Evolutionary conservation across 352 stramenopile genomes (phyloP), one percentile per base, ranked within the genome.

Genomic region (Phytophthora lateralis): DNA sequence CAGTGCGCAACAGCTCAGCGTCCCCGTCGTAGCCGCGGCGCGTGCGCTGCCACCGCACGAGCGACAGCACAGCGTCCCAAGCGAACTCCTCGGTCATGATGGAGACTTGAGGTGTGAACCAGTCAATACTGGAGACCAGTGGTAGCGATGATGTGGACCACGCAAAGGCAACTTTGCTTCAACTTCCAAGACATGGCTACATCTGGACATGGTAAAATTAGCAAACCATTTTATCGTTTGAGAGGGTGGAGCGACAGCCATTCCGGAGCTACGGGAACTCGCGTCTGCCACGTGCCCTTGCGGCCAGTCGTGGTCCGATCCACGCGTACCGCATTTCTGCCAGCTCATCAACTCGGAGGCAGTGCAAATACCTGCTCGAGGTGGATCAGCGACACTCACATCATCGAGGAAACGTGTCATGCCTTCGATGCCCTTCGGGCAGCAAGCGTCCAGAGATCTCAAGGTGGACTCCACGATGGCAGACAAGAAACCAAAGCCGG

Each of bases 301-400:
- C 54, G 85, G 82, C 15, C 85, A 93, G 37, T 73, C 82, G 60
- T 93, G 82, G 84, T 71, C 69, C 11, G 82, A 88, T 51, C 39
- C 69, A 1, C 60, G 68, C 11, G 84, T 93, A 12, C 71, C 60
- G 38, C 84, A 93, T 60, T 89, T 91, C 20, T 91, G 84, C 56
- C 58, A 80, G 39, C 79, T 88, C 9, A 82, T 92, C 44, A 70
- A 74, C 43, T 18, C 44, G 14, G 55, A 63, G 44, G 24, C 29
- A 6, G 48, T 61, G 32, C 35, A 37, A 12, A 17, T 61, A 1
- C 39, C 59, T 39, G 27, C 21, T 42, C 53, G 64, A 53, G 10
- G 46, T n/a, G 35, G 37, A 29, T 37, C 57, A 26, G 43, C 32
- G 5, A 44, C 52, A 35, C 15, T 48, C 21, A 14, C 11, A 11